A percentile compares a stretch with the other conserved stretches of the same genome.
Evolutionary conservation across 495 filamentous ascomycete species (phyloP).

Genomic region (Annulohypoxylon moriforme): DNA sequence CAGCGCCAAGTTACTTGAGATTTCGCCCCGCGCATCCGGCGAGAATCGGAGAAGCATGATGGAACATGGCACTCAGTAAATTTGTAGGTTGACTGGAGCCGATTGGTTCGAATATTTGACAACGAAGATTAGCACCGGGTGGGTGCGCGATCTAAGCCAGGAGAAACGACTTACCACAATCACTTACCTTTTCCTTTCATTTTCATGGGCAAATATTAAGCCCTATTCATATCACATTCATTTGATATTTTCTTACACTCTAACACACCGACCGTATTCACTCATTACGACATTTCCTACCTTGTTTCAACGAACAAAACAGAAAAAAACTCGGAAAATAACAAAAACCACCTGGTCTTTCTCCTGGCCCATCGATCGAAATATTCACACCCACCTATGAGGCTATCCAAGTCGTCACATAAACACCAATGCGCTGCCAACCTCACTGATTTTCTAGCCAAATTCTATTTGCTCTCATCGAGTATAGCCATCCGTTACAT

Average conservation of each 20-base stretch:
- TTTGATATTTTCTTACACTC: constrained; percentile 45
- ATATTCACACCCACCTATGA: not conserved
- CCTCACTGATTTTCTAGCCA: constrained; percentile 5
- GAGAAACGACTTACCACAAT: constrained; percentile 34
- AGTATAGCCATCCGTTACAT: not conserved
- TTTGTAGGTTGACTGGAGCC: constrained; percentile 18
- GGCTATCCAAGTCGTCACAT: constrained; percentile 23
- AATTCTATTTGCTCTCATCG: constrained; percentile 3
- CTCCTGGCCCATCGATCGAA: constrained; percentile 29
- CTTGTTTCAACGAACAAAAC: constrained; percentile 14
- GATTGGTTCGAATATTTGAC: constrained; percentile 27
- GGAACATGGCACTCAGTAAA: constrained; percentile 36
- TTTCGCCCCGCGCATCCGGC: constrained; percentile 63
- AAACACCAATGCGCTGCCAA: not conserved
- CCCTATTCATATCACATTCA: constrained; percentile 30
- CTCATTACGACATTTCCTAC: constrained; percentile 49
- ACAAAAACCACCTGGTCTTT: constrained; percentile 20
- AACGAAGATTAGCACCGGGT: constrained; percentile 4
- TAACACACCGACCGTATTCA: constrained; percentile 48
- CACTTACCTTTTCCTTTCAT: constrained; percentile 33
- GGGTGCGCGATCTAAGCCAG: constrained; percentile 30
- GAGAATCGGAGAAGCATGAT: constrained; percentile 50
- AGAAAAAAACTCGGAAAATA: constrained; percentile 39
- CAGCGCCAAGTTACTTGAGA: constrained; percentile 74
- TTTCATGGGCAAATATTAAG: not conserved